phyloP scores from a whole-genome alignment of 2,329 filamentous ascomycete genomes.

The Ceratocystis cubensis region DNA sequence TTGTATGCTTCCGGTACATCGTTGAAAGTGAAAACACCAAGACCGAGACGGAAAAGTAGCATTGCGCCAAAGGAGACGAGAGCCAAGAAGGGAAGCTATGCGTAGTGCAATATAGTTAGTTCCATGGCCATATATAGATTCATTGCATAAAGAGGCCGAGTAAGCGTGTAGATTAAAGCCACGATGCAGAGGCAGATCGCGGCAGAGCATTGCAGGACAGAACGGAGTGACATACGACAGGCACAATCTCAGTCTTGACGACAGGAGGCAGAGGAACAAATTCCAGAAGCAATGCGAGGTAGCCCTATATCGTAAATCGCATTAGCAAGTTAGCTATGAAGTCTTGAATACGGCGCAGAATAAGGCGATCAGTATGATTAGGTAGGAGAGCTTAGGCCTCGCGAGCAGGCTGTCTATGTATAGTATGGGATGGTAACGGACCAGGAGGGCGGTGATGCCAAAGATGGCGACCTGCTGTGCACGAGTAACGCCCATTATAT shows the following conservation, averaged over 20 bases:
- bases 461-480: slow-evolving; percentile 80
- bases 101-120: background rate
- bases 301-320: slow-evolving; percentile 55
- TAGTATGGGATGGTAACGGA: slow-evolving; percentile 35
- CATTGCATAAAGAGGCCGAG: background rate
- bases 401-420: background rate
- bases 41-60: slow-evolving; percentile 81
- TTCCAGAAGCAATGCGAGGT: slow-evolving; percentile 73
- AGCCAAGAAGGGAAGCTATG: slow-evolving; percentile 80
- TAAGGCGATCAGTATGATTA: background rate
- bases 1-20: slow-evolving; percentile 76
- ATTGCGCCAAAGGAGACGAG: slow-evolving; percentile 84
- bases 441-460: slow-evolving; percentile 74
- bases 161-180: background rate
- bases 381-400: background rate
- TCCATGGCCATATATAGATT: background rate
- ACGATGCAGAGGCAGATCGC: background rate
- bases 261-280: slow-evolving; percentile 67
- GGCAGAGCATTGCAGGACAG: slow-evolving; percentile 13
- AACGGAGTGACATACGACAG: slow-evolving; percentile 53
- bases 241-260: slow-evolving; percentile 74
- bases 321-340: slow-evolving; percentile 21
- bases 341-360: background rate
- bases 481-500: slow-evolving; percentile 64
- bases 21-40: slow-evolving; percentile 91